Conservation (phyloP, 2,329 filamentous ascomycete species). For the Ophiocordyceps robertsii region DNA sequence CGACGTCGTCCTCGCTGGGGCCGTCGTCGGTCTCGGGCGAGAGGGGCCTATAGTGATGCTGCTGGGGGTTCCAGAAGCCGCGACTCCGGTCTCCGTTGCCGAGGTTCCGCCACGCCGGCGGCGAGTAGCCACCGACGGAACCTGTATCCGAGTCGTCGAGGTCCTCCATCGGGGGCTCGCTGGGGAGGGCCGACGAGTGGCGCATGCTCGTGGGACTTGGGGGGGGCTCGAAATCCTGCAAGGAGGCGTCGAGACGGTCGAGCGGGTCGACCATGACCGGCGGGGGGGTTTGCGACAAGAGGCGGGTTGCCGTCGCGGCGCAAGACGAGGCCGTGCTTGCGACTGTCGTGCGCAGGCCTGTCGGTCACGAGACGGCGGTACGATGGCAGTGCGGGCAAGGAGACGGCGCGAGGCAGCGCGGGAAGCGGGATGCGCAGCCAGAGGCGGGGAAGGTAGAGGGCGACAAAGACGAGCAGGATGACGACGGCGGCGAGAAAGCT, state of each 20-base stretch:
- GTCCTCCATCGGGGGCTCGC: constrained; percentile 21
- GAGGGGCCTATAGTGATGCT: constrained; percentile 1
- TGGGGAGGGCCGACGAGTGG: constrained; percentile 18
- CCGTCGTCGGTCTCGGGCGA: constrained; percentile 15
- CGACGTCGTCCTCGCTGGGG: constrained; percentile 19
- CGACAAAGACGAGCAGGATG: constrained; percentile 36
- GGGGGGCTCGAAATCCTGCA: constrained; percentile 41
- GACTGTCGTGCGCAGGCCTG: constrained; percentile 9
- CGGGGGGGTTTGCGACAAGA: constrained; percentile 7
- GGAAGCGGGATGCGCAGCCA: constrained; percentile 18
- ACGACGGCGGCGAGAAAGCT: constrained; percentile 40
- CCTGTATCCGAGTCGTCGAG: constrained; percentile 30
- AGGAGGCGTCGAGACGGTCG: constrained; percentile 35
- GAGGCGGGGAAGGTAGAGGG: constrained; percentile 29
- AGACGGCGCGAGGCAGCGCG: constrained; percentile 6
- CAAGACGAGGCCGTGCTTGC: constrained; percentile 12
- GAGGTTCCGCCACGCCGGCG: constrained; percentile 47
- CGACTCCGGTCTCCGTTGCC: constrained; percentile 44
- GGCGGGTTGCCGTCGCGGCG: constrained; percentile 19
- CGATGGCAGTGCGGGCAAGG: constrained; percentile 1
- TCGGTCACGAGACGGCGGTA: constrained; percentile 9
- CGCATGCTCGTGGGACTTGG: constrained; percentile 20
- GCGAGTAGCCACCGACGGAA: constrained; percentile 45
- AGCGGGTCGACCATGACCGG: constrained; percentile 18
- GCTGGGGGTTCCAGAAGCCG: constrained; percentile 38